These are phyloP conservation scores for Torulaspora microellipsoides DNA, from an alignment of 805 yeast species.

Conservation along the genomic window DNA sequence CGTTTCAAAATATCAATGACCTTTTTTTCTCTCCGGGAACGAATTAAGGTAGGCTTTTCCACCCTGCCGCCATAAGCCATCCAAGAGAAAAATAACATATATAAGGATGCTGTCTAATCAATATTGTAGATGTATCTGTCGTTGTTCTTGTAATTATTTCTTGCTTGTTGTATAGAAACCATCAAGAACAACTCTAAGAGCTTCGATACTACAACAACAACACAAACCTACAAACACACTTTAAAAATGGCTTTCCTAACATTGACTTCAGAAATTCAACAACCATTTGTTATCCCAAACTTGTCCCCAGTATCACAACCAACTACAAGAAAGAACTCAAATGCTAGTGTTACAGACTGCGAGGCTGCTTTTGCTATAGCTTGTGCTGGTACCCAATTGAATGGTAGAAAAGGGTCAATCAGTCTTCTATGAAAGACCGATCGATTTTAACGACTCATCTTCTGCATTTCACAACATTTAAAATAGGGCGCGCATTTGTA, in stretches of 20 bases:
- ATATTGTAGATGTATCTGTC: not conserved
- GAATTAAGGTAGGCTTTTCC: no score
- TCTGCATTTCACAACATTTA: no score
- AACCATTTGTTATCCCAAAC: constrained; percentile 62
- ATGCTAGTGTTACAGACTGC: constrained; percentile 7
- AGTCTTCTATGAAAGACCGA: constrained; percentile 10
- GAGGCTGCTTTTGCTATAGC: constrained; percentile 2
- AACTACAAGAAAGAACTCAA: constrained; percentile 31
- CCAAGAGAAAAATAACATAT: no score
- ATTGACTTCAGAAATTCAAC: constrained; percentile 50
- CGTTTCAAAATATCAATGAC: not conserved
- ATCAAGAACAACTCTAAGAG: not conserved
- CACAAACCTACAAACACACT: constrained; percentile 6
- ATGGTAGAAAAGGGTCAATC: constrained; percentile 14
- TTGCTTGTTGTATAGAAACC: not conserved
- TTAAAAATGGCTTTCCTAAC: constrained; percentile 42
- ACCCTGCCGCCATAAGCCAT: no score
- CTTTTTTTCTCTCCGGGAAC: not conserved
- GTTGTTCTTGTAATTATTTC: not conserved
- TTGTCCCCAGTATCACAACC: constrained; percentile 52
- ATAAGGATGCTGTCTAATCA: not conserved
- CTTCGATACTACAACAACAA: constrained; percentile 3
- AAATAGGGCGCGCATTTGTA: not conserved
- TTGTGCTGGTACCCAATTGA: constrained; percentile 2
- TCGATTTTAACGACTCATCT: no score